Percentiles rank a stretch among this genome's conserved stretches.
phyloP scores from a whole-genome alignment of 139 green algal genomes.

The Chlorella sp. region DNA sequence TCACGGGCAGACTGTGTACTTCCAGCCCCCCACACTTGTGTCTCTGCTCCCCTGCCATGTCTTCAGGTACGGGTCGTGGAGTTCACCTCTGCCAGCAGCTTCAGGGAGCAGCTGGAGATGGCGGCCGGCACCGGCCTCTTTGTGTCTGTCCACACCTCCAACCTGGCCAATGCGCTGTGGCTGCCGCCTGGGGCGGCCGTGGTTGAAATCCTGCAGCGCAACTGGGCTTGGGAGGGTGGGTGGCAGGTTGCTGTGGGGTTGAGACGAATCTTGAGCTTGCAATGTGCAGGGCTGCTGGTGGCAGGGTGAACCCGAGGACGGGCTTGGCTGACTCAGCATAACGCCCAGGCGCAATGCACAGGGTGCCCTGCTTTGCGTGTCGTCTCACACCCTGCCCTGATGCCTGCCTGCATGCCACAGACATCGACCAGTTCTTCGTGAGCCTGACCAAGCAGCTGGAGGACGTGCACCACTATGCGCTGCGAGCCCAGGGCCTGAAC shows the following conservation, averaged over 20 bases:
- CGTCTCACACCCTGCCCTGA: too few species aligned
- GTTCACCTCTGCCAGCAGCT: constrained; percentile 53
- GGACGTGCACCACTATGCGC: constrained; percentile 87
- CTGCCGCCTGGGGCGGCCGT: constrained; percentile 78
- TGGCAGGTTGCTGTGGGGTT: neutral
- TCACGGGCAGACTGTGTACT: too few species aligned
- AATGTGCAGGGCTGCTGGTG: too few species aligned
- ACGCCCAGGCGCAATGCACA: too few species aligned
- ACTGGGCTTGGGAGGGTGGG: constrained; percentile 76
- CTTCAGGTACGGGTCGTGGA: constrained; percentile 53
- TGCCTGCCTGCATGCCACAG: neutral
- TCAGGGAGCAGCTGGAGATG: constrained; percentile 77
- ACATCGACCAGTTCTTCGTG: constrained; percentile 61
- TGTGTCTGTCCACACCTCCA: constrained; percentile 82
- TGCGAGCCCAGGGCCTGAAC: constrained; percentile 65
- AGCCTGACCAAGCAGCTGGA: constrained; percentile 9
- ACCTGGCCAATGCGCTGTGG: constrained; percentile 83
- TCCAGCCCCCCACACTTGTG: too few species aligned
- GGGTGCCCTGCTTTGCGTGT: too few species aligned
- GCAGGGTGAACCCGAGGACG: too few species aligned
- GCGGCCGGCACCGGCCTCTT: constrained; percentile 76
- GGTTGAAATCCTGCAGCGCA: constrained; percentile 84
- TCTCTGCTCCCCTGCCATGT: neutral
- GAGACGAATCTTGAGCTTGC: neutral
- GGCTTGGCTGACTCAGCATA: too few species aligned